Evolutionary conservation across 179 eudicot genomes (phyloP).

Genomic region (Camellia oleifera): DNA sequence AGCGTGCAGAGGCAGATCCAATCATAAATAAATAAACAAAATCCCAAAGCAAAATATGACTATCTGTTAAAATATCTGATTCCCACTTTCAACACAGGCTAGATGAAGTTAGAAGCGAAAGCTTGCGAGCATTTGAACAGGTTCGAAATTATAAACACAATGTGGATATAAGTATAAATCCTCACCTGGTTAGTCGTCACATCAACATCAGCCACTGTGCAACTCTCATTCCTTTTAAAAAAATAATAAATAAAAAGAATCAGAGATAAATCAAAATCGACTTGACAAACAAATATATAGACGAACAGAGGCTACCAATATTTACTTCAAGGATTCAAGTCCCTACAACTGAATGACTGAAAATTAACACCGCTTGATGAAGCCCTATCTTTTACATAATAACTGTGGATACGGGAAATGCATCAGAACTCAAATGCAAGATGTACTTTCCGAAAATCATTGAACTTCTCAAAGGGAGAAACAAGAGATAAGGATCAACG

Average conservation of each 20-base stretch:
- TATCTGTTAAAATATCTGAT: not conserved
- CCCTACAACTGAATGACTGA: not conserved
- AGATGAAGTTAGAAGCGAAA: not conserved
- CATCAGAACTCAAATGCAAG: not conserved
- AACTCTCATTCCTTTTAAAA: slow-evolving; percentile 52
- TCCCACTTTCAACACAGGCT: not conserved
- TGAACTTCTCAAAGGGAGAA: not conserved
- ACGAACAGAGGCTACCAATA: not conserved
- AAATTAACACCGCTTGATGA: not conserved
- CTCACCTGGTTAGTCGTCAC: slow-evolving; percentile 64
- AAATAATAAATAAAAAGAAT: slow-evolving; percentile 1
- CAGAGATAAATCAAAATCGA: not conserved
- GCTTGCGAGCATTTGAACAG: not conserved
- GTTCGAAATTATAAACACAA: not conserved
- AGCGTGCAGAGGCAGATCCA: slow-evolving; percentile 8
- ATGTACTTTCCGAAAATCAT: not conserved
- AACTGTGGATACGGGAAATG: not conserved
- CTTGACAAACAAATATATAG: not conserved
- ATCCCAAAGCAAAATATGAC: not conserved
- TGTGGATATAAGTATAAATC: not conserved
- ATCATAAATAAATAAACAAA: not conserved
- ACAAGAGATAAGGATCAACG: not conserved
- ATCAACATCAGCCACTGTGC: slow-evolving; percentile 44
- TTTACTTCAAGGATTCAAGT: not conserved
- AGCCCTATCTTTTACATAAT: not conserved